phyloP scores from a whole-genome alignment of 2,329 filamentous ascomycete species.

The Alternaria dauci region DNA sequence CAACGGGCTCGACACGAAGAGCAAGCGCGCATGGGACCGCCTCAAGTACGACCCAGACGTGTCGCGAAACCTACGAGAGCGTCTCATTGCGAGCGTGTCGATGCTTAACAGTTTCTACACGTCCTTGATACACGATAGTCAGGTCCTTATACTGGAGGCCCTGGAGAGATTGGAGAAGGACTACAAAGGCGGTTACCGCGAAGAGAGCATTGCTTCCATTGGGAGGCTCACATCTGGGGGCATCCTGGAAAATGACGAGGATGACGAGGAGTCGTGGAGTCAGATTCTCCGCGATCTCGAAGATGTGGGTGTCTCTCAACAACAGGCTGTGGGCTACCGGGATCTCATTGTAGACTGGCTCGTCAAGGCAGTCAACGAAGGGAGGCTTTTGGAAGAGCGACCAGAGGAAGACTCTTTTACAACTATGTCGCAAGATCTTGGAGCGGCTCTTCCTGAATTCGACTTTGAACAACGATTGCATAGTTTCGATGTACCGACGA shows the following conservation, averaged over 20 bases:
- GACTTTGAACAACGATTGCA: slow-evolving; percentile 1
- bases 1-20: slow-evolving; percentile 40
- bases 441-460: slow-evolving; percentile 1
- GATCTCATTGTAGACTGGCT: slow-evolving; percentile 45
- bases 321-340: slow-evolving; percentile 34
- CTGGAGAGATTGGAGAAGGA: slow-evolving; percentile 41
- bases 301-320: slow-evolving; percentile 39
- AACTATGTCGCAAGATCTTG: slow-evolving; percentile 17
- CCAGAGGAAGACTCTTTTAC: slow-evolving; percentile 12
- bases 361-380: slow-evolving; percentile 42
- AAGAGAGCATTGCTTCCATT: slow-evolving; percentile 39
- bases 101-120: slow-evolving; percentile 42
- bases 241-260: slow-evolving; percentile 21
- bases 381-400: slow-evolving; percentile 36
- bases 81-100: slow-evolving; percentile 33
- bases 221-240: slow-evolving; percentile 29
- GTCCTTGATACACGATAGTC: slow-evolving; percentile 38
- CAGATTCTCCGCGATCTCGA: slow-evolving; percentile 45
- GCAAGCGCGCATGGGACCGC: slow-evolving; percentile 42
- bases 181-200: slow-evolving; percentile 40
- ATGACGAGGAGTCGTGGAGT: slow-evolving; percentile 40
- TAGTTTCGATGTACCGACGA: slow-evolving; percentile 5
- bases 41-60: slow-evolving; percentile 40
- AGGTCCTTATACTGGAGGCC: slow-evolving; percentile 42
- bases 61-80: slow-evolving; percentile 31